These are phyloP conservation scores for Fomitopsis pinicola DNA, from an alignment of 1,284 basidiomycete genomes.

Conservation along the genomic window DNA sequence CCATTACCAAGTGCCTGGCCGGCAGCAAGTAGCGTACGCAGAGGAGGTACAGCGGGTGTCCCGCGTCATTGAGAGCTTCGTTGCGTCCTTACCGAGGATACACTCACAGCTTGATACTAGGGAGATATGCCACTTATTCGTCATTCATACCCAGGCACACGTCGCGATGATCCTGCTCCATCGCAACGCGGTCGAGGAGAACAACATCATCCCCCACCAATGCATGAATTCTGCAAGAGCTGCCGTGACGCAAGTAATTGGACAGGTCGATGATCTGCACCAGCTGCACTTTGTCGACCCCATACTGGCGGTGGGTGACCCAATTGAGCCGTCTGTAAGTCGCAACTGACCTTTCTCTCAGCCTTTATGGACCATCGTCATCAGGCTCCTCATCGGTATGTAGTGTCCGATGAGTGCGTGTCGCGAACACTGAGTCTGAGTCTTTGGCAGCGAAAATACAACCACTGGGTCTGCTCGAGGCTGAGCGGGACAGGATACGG, in stretches of 20 bases:
- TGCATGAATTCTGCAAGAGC: slow-evolving; percentile 23
- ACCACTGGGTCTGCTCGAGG: background rate
- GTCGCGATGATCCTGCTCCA: slow-evolving; percentile 34
- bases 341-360: background rate
- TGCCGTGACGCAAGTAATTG: slow-evolving; percentile 19
- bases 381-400: background rate
- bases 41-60: slow-evolving; percentile 26
- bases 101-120: slow-evolving; percentile 11
- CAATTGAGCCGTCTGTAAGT: background rate
- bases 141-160: slow-evolving; percentile 30
- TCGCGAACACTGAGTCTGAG: no score
- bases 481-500: background rate
- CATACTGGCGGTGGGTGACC: slow-evolving; percentile 24
- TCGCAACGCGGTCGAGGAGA: slow-evolving; percentile 22
- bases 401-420: no score
- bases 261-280: slow-evolving; percentile 13
- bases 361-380: background rate
- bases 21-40: slow-evolving; percentile 17
- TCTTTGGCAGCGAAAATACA: background rate
- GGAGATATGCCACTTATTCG: slow-evolving; percentile 21
- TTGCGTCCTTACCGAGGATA: slow-evolving; percentile 19
- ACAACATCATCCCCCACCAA: slow-evolving; percentile 15
- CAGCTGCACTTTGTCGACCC: slow-evolving; percentile 22
- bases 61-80: slow-evolving; percentile 26
- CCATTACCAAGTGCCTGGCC: background rate